These are phyloP conservation scores for Trichoderma guizhouense DNA, from an alignment of 2,329 filamentous ascomycete species.

Conservation along the genomic window DNA sequence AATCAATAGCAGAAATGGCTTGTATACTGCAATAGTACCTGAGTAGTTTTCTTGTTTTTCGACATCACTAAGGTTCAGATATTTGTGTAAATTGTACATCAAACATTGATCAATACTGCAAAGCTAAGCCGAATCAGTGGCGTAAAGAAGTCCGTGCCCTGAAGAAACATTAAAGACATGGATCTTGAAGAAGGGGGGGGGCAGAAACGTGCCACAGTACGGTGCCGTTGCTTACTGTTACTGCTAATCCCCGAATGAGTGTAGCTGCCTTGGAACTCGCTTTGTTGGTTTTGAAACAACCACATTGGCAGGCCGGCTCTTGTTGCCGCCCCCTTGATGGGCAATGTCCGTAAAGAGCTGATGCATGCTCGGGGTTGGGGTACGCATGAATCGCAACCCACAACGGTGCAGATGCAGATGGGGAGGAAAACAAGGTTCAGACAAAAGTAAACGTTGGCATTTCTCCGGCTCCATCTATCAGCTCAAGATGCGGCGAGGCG, in stretches of 20 bases:
- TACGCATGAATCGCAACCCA: background rate
- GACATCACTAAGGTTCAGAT: background rate
- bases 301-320: background rate
- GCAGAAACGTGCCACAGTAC: background rate
- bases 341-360: background rate
- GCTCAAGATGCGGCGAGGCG: conserved; percentile 17
- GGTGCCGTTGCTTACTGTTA: background rate
- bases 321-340: background rate
- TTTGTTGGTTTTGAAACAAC: background rate
- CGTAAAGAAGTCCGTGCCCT: background rate
- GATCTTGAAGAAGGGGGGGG: background rate
- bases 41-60: background rate
- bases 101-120: background rate
- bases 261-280: background rate
- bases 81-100: background rate
- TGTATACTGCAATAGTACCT: background rate
- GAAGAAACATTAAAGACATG: conserved; percentile 1
- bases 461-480: conserved; percentile 15
- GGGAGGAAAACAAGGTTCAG: background rate
- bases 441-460: background rate
- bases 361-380: background rate
- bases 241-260: background rate
- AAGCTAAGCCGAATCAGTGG: background rate
- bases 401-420: background rate
- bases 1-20: background rate